Percentiles rank a stretch among this genome's conserved stretches.
phyloP scores from a whole-genome alignment of 2,329 filamentous ascomycete species.

The Gaeumannomyces sp. region DNA sequence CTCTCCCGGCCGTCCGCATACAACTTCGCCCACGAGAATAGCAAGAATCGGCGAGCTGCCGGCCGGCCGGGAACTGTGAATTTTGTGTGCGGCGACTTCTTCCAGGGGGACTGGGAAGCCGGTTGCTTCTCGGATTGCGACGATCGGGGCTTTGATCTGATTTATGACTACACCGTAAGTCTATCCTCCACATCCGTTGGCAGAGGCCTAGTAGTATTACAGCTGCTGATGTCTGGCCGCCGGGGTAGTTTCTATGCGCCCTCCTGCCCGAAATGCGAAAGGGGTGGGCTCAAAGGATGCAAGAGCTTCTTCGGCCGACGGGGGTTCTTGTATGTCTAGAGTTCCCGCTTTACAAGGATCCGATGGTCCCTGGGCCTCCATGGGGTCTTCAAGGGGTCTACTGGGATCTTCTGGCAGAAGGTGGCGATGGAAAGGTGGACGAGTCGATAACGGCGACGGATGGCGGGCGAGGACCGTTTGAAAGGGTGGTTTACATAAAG shows the following conservation, averaged over 20 bases:
- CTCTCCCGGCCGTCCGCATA: constrained; percentile 7
- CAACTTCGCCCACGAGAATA: constrained; percentile 10
- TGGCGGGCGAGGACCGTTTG: background rate
- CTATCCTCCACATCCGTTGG: too few species aligned
- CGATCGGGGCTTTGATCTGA: constrained; percentile 38
- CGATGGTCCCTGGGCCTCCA: constrained; percentile 27
- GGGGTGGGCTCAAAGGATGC: constrained; percentile 24
- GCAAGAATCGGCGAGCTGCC: background rate
- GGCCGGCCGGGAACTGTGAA: constrained; percentile 27
- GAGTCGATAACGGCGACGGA: background rate
- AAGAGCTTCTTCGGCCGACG: constrained; percentile 21
- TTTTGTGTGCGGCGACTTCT: constrained; percentile 45
- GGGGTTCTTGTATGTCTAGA: constrained; percentile 33
- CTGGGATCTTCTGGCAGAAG: constrained; percentile 25
- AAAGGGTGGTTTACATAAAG: background rate
- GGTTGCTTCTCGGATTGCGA: background rate
- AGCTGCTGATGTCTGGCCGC: too few species aligned
- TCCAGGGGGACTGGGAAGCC: constrained; percentile 30
- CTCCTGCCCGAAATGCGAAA: constrained; percentile 20
- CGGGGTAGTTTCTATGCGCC: constrained; percentile 26
- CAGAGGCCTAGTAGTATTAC: too few species aligned
- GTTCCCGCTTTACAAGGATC: constrained; percentile 32
- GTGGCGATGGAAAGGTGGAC: constrained; percentile 20
- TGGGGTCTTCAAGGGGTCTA: constrained; percentile 31
- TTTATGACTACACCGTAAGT: constrained; percentile 33